Base-by-base conservation (phyloP, 1,284 basidiomycete species). In the Salmacisia buchloeana region DNA sequence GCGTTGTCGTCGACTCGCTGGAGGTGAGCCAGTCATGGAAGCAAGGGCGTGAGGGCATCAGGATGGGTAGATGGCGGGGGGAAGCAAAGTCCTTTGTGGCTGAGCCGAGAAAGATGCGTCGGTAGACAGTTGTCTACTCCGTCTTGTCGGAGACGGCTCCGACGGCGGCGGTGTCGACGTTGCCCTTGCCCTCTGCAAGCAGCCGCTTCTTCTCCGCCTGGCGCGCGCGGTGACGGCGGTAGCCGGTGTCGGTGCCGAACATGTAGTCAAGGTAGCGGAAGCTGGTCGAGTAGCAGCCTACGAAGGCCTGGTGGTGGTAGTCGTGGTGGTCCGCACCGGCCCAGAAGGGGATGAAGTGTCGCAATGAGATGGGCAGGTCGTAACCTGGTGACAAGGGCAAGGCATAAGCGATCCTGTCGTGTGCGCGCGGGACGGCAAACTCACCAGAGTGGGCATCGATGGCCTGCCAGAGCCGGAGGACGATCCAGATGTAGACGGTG, bases 321-420 rank as follows among this genome's bases (percentile, higher is more conserved):
- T 77, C 94, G 81, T 97, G 94, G 84, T 97, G 94, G 78, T 98
- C 96, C 0, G 94, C 96, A 58, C 96, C 94, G 27, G 92, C 92
- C 94, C 94, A 98, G 86, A 97, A 92, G 2, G 94, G 94, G 33
- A 98, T 66, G 77, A 92, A 88, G 84, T 94, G 88, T 76, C 93
- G 89, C 67, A 98, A 84, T n/a, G 91, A 94, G 39, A 76, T 90
- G 87, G 78, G 78, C 63, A 80, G 78, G 68, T 80, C 92, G 81
- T 97, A 97, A 62, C 94, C 41, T 43, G 23, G 18, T 1, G 41
- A 7, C 18, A 43, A 43, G 1, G 41, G 12, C 18, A 43, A 18
- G 15, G 41, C 18, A n/a, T 6, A 18, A 9, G 41, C 10, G 23
- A 18, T 43, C 7, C 7, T 15, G 41, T 43, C 10, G n/a, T n/a